Percentiles rank a stretch among this genome's conserved stretches.
Conservation (phyloP, 2,329 filamentous ascomycete genomes). For the Cytospora piceae region DNA sequence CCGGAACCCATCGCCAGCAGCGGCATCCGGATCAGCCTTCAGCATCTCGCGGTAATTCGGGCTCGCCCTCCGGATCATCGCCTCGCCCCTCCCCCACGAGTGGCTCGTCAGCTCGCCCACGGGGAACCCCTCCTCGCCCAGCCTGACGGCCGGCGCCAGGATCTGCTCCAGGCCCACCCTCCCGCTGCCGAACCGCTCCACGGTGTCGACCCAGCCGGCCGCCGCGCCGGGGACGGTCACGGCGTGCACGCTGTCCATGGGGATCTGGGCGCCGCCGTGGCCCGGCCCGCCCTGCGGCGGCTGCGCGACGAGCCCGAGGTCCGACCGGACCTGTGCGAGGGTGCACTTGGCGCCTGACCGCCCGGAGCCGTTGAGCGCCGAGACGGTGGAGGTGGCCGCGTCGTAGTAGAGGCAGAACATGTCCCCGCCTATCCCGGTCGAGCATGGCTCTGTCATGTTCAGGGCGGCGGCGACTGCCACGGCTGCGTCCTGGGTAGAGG, state of each 20-base stretch:
- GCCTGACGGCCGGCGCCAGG: conserved; percentile 77
- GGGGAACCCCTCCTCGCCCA: conserved; percentile 88
- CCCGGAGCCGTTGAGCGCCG: conserved; percentile 91
- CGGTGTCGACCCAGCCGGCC: conserved; percentile 89
- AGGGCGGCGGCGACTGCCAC: conserved; percentile 91
- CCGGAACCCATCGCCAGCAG: conserved; percentile 64
- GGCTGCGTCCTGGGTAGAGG: conserved; percentile 78
- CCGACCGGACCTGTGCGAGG: conserved; percentile 70
- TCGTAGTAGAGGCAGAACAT: conserved; percentile 96
- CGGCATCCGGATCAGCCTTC: conserved; percentile 71
- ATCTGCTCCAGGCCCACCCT: conserved; percentile 78
- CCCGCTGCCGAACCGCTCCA: conserved; percentile 87
- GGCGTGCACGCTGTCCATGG: conserved; percentile 75
- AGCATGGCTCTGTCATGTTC: conserved; percentile 91
- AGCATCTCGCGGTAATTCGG: conserved; percentile 88
- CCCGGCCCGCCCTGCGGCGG: conserved; percentile 46
- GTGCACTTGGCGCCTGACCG: conserved; percentile 72
- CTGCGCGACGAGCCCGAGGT: conserved; percentile 55
- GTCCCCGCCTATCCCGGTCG: conserved; percentile 94
- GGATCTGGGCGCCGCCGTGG: conserved; percentile 58
- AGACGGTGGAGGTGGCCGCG: conserved; percentile 78
- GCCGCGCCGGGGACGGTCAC: conserved; percentile 89
- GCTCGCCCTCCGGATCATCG: conserved; percentile 69
- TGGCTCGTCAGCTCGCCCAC: conserved; percentile 78
- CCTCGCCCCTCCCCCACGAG: conserved; percentile 73